Conservation (phyloP, 768 basidiomycete species). For the Mycena vulgaris region DNA sequence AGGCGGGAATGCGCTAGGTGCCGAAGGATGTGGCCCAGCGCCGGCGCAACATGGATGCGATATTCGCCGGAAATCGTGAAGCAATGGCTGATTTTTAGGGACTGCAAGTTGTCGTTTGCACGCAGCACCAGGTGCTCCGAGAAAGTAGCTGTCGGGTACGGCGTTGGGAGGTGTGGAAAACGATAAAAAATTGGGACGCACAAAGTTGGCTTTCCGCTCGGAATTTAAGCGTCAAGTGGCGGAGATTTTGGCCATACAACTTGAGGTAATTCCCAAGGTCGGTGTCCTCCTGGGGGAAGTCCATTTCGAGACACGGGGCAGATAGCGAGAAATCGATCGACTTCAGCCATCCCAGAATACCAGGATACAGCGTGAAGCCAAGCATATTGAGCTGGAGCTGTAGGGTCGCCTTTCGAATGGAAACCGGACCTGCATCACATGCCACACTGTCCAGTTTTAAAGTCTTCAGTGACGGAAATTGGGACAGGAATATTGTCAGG, state of each 20-base stretch:
- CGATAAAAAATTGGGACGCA: not conserved
- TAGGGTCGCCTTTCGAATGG: not conserved
- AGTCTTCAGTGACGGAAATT: conserved; percentile 1
- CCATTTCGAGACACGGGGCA: conserved; percentile 11
- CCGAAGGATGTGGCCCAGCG: too few species aligned
- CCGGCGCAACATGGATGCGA: too few species aligned
- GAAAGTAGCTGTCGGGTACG: conserved; percentile 1
- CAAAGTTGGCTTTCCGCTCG: not conserved
- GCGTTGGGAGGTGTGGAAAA: not conserved
- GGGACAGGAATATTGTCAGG: not conserved
- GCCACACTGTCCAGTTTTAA: conserved; percentile 1
- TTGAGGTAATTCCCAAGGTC: not conserved
- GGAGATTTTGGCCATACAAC: not conserved
- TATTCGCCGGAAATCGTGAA: too few species aligned
- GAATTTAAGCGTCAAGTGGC: conserved; percentile 10
- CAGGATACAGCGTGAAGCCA: not conserved
- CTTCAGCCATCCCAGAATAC: conserved; percentile 15
- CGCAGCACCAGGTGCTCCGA: not conserved
- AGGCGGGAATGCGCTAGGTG: too few species aligned
- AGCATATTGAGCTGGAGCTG: not conserved
- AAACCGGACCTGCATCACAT: not conserved
- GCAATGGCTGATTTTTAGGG: too few species aligned
- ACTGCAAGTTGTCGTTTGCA: not conserved
- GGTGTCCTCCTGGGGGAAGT: not conserved
- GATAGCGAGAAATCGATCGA: conserved; percentile 14